Conservation (phyloP, 176 grass and related monocot species). For the Bolboschoenus planiculmis region DNA sequence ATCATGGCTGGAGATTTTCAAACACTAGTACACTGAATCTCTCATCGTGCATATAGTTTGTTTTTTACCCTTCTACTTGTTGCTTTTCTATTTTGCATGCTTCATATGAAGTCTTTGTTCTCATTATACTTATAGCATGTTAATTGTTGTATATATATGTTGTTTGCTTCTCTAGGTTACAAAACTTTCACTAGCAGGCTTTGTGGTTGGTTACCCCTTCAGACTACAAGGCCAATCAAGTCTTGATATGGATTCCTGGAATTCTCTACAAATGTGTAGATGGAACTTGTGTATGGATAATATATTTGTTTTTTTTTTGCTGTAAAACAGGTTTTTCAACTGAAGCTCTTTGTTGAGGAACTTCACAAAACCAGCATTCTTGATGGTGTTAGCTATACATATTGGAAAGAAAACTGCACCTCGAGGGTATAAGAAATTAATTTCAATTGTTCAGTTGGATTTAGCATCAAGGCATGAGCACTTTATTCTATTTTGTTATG, state of each 20-base stretch:
- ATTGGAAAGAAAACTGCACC: constrained; percentile 94
- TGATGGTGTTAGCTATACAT: constrained; percentile 56
- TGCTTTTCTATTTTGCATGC: background rate
- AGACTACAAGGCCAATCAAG: constrained; percentile 48
- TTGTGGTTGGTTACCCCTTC: constrained; percentile 80
- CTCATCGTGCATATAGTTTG: background rate
- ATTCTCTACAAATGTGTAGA: background rate
- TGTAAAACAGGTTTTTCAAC: constrained; percentile 53
- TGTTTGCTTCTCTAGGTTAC: constrained; percentile 40
- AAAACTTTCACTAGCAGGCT: constrained; percentile 50
- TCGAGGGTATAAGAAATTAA: constrained; percentile 51
- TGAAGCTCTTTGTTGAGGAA: constrained; percentile 70
- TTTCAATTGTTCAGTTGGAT: constrained; percentile 11
- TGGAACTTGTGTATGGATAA: background rate
- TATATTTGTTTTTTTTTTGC: constrained; percentile 32
- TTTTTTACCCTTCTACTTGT: background rate
- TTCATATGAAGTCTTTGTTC: background rate
- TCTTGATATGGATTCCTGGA: constrained; percentile 29
- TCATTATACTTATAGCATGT: background rate
- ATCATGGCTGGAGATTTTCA: constrained; percentile 62
- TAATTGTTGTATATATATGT: background rate
- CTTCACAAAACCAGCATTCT: constrained; percentile 64
- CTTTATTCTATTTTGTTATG: constrained; percentile 6
- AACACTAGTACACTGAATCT: constrained; percentile 49
- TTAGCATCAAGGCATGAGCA: background rate